These are phyloP conservation scores for Penicillium dipodomyicola DNA, from an alignment of 495 filamentous ascomycete species.

Conservation along the genomic window DNA sequence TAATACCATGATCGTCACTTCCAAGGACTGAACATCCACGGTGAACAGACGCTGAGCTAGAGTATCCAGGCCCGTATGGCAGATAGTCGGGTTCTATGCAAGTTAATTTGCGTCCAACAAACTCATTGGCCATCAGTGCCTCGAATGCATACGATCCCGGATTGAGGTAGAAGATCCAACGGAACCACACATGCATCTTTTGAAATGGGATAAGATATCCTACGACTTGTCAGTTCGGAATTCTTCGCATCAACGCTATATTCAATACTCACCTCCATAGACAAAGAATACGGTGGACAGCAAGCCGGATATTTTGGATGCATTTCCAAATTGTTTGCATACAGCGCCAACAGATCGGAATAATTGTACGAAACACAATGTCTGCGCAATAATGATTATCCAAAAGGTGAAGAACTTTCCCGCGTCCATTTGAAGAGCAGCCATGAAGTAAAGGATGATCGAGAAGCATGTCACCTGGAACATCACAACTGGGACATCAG, in stretches of 20 bases:
- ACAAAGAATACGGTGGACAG: conserved; percentile 78
- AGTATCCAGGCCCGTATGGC: conserved; percentile 58
- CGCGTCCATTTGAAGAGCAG: conserved; percentile 60
- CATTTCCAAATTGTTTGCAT: conserved; percentile 80
- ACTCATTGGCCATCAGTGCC: conserved; percentile 88
- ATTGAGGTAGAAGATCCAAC: conserved; percentile 88
- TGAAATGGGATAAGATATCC: conserved; percentile 80
- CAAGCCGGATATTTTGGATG: conserved; percentile 72
- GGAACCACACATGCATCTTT: conserved; percentile 77
- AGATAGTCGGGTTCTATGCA: conserved; percentile 66
- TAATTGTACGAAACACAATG: conserved; percentile 71
- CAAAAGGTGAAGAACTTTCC: conserved; percentile 78
- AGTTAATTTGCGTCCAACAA: conserved; percentile 71
- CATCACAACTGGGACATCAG: conserved; percentile 68
- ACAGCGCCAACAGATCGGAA: conserved; percentile 75
- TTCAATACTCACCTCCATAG: conserved; percentile 63
- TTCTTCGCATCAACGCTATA: conserved; percentile 29
- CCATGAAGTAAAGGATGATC: conserved; percentile 80
- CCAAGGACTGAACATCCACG: conserved; percentile 73
- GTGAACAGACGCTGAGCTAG: conserved; percentile 56
- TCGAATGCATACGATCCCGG: conserved; percentile 87
- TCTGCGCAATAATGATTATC: conserved; percentile 65
- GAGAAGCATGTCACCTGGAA: conserved; percentile 67
- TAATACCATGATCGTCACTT: conserved; percentile 52
- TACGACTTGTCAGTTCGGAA: conserved; percentile 57